Conservation (phyloP, 2,329 filamentous ascomycete genomes). For the Dactylella cylindrospora region DNA sequence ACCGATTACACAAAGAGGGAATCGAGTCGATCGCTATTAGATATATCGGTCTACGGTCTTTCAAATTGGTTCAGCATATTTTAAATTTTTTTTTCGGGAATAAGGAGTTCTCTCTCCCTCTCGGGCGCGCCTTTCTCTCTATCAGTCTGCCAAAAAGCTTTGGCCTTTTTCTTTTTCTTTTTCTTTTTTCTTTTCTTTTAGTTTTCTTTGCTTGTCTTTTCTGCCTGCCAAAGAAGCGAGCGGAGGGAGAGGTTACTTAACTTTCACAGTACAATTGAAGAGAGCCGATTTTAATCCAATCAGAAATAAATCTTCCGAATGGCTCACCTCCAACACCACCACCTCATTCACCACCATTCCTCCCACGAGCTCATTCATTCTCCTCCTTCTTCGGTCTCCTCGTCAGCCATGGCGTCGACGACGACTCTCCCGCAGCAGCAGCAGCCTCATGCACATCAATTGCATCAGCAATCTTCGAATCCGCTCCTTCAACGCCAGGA, state of each 20-base stretch:
- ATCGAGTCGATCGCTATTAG: too few species aligned
- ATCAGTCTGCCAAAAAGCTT: constrained; percentile 35
- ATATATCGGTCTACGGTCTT: too few species aligned
- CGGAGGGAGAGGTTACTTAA: too few species aligned
- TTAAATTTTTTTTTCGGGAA: too few species aligned
- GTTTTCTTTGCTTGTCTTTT: too few species aligned
- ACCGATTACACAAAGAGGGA: background rate
- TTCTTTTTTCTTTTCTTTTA: too few species aligned
- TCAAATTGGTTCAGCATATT: too few species aligned
- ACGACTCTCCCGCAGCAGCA: constrained; percentile 28
- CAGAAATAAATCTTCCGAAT: constrained; percentile 44
- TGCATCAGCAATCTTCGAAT: constrained; percentile 40
- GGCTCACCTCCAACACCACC: constrained; percentile 41
- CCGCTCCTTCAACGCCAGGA: constrained; percentile 40
- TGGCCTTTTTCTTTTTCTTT: constrained; percentile 28
- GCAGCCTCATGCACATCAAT: constrained; percentile 33
- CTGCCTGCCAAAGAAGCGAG: constrained; percentile 42
- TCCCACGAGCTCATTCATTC: constrained; percentile 42
- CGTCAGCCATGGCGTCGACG: constrained; percentile 42
- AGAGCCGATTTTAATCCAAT: constrained; percentile 43
- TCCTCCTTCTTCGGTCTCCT: constrained; percentile 42
- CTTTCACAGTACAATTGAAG: constrained; percentile 31
- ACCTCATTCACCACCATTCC: constrained; percentile 42
- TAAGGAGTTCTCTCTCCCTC: too few species aligned
- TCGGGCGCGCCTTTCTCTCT: too few species aligned